Conservation (phyloP, 441 rosid genomes). For the Bruguiera hainesii region DNA sequence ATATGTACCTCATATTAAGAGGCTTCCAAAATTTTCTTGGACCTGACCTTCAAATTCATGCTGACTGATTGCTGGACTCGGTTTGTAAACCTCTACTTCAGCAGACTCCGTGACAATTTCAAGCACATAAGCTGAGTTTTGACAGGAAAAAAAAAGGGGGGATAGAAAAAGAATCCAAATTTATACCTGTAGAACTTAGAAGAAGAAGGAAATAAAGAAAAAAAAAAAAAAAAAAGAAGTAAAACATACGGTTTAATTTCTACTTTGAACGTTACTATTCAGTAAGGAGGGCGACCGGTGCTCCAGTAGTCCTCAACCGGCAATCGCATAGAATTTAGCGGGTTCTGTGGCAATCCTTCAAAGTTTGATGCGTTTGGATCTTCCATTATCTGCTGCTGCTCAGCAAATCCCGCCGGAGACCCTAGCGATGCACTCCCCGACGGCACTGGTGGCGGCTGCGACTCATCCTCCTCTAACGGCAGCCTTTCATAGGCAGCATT, state of each 20-base stretch:
- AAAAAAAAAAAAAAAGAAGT: not conserved
- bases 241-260: conserved; percentile 15
- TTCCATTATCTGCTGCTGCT: conserved; percentile 34
- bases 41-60: too few relatives aligned
- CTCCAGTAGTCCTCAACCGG: conserved; percentile 77
- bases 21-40: too few relatives aligned
- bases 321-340: conserved; percentile 61
- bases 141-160: too few relatives aligned
- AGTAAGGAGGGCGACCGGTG: conserved; percentile 49
- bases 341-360: conserved; percentile 69
- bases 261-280: conserved; percentile 16
- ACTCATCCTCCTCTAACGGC: conserved; percentile 78
- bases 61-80: too few relatives aligned
- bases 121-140: too few relatives aligned
- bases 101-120: too few relatives aligned
- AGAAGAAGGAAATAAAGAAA: conserved; percentile 8
- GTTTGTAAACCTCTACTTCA: too few relatives aligned
- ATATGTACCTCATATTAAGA: too few relatives aligned
- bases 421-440: conserved; percentile 32
- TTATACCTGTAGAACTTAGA: not conserved
- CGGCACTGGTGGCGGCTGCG: conserved; percentile 20
- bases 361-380: conserved; percentile 45
- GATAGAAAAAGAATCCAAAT: too few relatives aligned
- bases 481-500: conserved; percentile 86
- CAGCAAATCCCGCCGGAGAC: conserved; percentile 44